Base-by-base conservation (phyloP, 306 rosid genomes). In the Adenanthera pavonina region DNA sequence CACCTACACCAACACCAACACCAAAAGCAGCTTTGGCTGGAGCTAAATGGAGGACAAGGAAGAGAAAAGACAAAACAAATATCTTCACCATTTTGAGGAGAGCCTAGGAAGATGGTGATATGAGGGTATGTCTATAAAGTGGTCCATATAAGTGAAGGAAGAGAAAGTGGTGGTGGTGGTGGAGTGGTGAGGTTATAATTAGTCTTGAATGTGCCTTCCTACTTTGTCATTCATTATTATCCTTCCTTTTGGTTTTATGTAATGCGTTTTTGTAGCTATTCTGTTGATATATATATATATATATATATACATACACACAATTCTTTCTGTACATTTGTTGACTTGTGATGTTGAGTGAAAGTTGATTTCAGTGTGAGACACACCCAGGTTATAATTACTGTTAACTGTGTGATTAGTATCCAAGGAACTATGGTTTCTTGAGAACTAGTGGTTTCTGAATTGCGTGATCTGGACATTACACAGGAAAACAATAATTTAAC, bases 1-100 rank as follows among this genome's bases (percentile, higher is more conserved):
- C 1, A 2, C 89, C 86, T 8, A 64, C 33, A 1, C 74, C 86
- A 1, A 75, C 82, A 19, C 82, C 79, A 2, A 87, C 54, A 62
- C 82, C 73, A 66, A 88, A 74, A 71, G 84, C 80, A 75, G 92
- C 75, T 80, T 79, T 86, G 54, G 80, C 53, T 53, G 87, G 70
- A 70, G 33, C 68, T 49, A 78, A 56, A 47, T 62, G 82, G 44
- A 78, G 49, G 49, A 82, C 77, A 47, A 89, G 78, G 59, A 86
- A 72, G 59, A 88, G 70, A 47, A 83, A 84, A 68, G 72, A 59
- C 7, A 85, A 86, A 83, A 71, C 61, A 82, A 80, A 68, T 59
- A 40, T 44, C 67, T 78, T 85, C 70, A 85, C 84, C 97, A 92
- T 94, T 84, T 82, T 85, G 52, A 82, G 75, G 13, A 34, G 80